phyloP scores from a whole-genome alignment of 1,284 basidiomycete species.

The Austroboletus niveus region DNA sequence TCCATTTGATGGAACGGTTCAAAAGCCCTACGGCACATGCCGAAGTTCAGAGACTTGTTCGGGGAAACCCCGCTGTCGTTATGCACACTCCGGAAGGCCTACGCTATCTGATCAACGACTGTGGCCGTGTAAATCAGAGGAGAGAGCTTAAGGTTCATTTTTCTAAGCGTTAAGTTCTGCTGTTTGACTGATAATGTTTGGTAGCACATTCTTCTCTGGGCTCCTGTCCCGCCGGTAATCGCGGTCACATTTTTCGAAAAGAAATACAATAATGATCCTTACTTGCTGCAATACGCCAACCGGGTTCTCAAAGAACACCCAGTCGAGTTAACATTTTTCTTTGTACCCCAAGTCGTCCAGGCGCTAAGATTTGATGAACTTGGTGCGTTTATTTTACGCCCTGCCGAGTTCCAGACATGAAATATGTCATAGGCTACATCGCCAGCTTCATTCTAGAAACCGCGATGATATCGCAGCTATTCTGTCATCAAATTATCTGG shows the following conservation, averaged over 20 bases:
- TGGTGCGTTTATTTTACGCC: conserved; percentile 48
- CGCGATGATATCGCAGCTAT: conserved; percentile 94
- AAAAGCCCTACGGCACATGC: conserved; percentile 58
- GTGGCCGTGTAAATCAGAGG: conserved; percentile 51
- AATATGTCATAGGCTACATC: conserved; percentile 72
- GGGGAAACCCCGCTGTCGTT: conserved; percentile 69
- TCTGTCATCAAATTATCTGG: conserved; percentile 99
- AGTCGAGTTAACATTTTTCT: conserved; percentile 96
- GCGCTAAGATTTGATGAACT: conserved; percentile 86
- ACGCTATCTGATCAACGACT: conserved; percentile 76
- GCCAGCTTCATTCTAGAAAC: conserved; percentile 97
- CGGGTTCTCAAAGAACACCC: conserved; percentile 94
- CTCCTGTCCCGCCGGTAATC: conserved; percentile 83
- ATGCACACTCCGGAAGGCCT: conserved; percentile 81
- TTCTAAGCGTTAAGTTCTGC: neutral
- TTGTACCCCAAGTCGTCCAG: conserved; percentile 98
- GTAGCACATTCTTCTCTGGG: conserved; percentile 87
- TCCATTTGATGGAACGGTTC: conserved; percentile 87
- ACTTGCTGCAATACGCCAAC: conserved; percentile 95
- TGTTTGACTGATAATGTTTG: conserved; percentile 16
- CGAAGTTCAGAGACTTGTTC: conserved; percentile 79
- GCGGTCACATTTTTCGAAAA: conserved; percentile 88
- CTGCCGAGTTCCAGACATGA: neutral
- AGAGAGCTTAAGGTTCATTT: conserved; percentile 69
- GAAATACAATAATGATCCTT: conserved; percentile 79